Evolutionary conservation across 2,329 filamentous ascomycete species (phyloP), one percentile per base, ranked within the genome.

Genomic region (Diplodia sapinea): DNA sequence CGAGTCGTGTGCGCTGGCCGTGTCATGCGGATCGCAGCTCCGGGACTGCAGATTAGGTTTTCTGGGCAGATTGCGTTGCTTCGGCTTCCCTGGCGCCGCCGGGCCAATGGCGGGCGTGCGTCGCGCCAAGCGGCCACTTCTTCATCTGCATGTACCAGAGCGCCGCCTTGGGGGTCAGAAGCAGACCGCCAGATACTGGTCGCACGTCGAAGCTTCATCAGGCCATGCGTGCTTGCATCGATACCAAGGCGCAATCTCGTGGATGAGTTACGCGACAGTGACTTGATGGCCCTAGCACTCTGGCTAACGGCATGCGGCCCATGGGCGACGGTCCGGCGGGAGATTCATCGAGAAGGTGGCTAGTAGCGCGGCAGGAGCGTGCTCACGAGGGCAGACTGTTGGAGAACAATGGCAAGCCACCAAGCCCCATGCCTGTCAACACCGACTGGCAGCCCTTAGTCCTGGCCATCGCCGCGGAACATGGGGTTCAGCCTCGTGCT

Each of bases 121-220:
- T 63, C 47, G 47, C 59, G 59, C 59, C 59, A 63, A 63, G 59
- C 59, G 47, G 59, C 29, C 47, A 63, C 47, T 36, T 33, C 40
- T 47, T 20, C 59, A 56, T 51, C 43, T 40, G 57, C 23, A 23
- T 49, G 57, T 50, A 50, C 57, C 20, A n/a, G 26, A 61, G 40
- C 3, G 26, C 56, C 8, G 56, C n/a, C 23, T 61, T 63, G 43
- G 59, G 57, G 59, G 59, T 49, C 29, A 11, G 23, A 62, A 31
- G 40, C 40, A 62, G 57, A 43, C 57, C 13, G 56, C 56, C n/a
- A 33, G 56, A 61, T 33, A 49, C 38, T 20, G 20, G 43, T 47
- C 43, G 43, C 43, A 47, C 8, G 20, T 47, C 43, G 20, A 47
- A 11, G 43, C 43, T n/a, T 9, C 43, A 47, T 47, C 8, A 4